A percentile compares a stretch with the other conserved stretches of the same genome.
These are phyloP conservation scores for Entonaema liquescens DNA, from an alignment of 495 filamentous ascomycete species.

Conservation along the genomic window DNA sequence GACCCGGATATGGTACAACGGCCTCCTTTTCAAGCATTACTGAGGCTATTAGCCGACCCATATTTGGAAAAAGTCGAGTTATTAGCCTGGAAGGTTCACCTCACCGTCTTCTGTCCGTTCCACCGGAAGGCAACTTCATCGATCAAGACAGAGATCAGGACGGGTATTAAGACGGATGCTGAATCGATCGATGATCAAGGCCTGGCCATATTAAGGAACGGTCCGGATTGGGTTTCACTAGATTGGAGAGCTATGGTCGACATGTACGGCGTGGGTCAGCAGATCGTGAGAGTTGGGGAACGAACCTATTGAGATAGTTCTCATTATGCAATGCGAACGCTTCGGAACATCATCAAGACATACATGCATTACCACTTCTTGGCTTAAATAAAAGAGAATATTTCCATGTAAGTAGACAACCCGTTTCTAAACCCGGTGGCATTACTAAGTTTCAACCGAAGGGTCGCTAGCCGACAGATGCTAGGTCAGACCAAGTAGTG, in stretches of 20 bases:
- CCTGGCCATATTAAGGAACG: constrained; percentile 33
- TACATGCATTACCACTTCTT: neutral
- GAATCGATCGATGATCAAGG: constrained; percentile 35
- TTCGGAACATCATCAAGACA: constrained; percentile 1
- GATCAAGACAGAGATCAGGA: constrained; percentile 14
- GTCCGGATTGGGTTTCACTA: constrained; percentile 38
- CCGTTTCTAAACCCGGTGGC: neutral
- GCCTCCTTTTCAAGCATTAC: constrained; percentile 42
- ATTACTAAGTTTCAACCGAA: neutral
- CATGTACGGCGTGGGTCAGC: constrained; percentile 18
- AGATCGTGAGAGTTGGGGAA: constrained; percentile 38
- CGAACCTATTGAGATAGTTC: constrained; percentile 20
- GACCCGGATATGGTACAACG: constrained; percentile 36
- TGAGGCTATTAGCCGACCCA: constrained; percentile 46
- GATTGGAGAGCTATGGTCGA: constrained; percentile 42
- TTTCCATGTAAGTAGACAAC: neutral
- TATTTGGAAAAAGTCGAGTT: constrained; percentile 42
- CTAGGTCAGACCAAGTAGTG: neutral
- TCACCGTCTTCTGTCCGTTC: constrained; percentile 44
- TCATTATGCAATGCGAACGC: neutral
- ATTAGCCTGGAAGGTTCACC: constrained; percentile 37
- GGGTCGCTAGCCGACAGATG: neutral
- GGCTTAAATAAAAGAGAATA: neutral
- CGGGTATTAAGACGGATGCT: constrained; percentile 10
- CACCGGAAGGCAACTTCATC: constrained; percentile 25